A percentile compares a stretch with the other conserved stretches of the same genome.
Evolutionary conservation across 495 filamentous ascomycete genomes (phyloP).

Genomic region (Talaromyces thailandensis): DNA sequence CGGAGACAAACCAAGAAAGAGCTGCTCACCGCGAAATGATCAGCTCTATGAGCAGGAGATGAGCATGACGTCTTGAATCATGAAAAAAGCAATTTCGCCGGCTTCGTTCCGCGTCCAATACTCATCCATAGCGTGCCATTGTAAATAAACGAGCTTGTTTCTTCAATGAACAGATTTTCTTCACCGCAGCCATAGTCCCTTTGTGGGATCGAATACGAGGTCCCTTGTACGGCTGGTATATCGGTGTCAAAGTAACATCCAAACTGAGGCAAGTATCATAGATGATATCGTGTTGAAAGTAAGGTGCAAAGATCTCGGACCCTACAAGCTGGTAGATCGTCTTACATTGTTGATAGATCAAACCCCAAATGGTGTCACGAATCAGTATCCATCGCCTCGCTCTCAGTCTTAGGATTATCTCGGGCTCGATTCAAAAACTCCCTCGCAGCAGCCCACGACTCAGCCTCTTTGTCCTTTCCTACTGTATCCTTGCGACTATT

Average conservation of each 20-base stretch:
- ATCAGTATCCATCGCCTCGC: slow-evolving; percentile 30
- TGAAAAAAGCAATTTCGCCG: background rate
- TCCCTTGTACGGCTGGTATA: background rate
- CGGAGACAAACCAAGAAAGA: slow-evolving; percentile 75
- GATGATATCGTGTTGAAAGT: no score
- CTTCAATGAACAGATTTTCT: background rate
- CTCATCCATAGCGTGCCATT: background rate
- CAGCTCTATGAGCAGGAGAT: slow-evolving; percentile 29
- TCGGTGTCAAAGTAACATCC: background rate
- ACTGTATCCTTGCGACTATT: slow-evolving; percentile 74
- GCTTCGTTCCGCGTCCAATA: background rate
- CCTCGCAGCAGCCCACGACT: slow-evolving; percentile 60
- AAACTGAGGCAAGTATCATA: background rate
- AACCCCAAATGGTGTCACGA: slow-evolving; percentile 8
- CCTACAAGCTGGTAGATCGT: background rate
- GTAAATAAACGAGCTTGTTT: background rate
- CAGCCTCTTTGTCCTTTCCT: slow-evolving; percentile 67
- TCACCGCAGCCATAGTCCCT: background rate
- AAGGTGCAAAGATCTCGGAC: background rate
- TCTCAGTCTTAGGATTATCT: slow-evolving; percentile 11
- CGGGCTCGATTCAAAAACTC: slow-evolving; percentile 34
- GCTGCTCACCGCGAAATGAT: slow-evolving; percentile 91
- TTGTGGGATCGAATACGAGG: background rate
- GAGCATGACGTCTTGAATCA: background rate
- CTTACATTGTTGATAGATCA: background rate